Evolutionary conservation across 345 rosid genomes (phyloP).

Genomic region (Noccaea bulbosa): DNA sequence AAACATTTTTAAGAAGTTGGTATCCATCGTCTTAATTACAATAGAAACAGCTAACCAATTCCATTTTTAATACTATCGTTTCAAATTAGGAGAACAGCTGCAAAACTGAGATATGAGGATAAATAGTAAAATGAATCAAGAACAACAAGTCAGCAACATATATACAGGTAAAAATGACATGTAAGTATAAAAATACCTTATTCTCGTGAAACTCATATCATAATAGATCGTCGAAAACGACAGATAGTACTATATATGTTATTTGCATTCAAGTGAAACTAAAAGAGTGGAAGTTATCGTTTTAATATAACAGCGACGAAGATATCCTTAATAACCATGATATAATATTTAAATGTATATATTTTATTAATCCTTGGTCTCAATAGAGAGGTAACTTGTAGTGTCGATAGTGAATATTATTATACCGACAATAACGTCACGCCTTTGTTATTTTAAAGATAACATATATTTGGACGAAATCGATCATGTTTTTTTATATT

Average conservation of each 20-base stretch:
- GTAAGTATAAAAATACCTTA: not conserved
- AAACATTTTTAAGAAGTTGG: not conserved
- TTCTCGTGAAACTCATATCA: slow-evolving; percentile 13
- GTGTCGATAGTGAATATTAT: slow-evolving; percentile 41
- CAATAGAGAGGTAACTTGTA: slow-evolving; percentile 46
- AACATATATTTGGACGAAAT: slow-evolving; percentile 46
- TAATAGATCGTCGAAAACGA: slow-evolving; percentile 39
- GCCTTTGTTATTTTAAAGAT: slow-evolving; percentile 42
- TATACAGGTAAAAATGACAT: not conserved
- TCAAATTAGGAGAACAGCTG: not conserved
- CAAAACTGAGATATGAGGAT: not conserved
- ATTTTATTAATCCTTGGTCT: slow-evolving; percentile 38
- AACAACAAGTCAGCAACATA: not conserved
- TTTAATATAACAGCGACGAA: slow-evolving; percentile 38
- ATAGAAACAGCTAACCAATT: not conserved
- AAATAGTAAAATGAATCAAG: not conserved
- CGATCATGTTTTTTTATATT: slow-evolving; percentile 1
- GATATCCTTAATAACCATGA: slow-evolving; percentile 37
- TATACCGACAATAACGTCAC: slow-evolving; percentile 50
- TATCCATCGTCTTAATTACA: not conserved
- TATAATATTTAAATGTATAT: slow-evolving; percentile 13
- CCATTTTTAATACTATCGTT: not conserved
- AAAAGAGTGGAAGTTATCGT: slow-evolving; percentile 39
- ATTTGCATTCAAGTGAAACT: slow-evolving; percentile 44
- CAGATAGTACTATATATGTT: slow-evolving; percentile 11